A percentile compares a stretch with the other conserved stretches of the same genome.
Evolutionary conservation across 306 rosid species (phyloP).

Genomic region (Cicer judaicum): DNA sequence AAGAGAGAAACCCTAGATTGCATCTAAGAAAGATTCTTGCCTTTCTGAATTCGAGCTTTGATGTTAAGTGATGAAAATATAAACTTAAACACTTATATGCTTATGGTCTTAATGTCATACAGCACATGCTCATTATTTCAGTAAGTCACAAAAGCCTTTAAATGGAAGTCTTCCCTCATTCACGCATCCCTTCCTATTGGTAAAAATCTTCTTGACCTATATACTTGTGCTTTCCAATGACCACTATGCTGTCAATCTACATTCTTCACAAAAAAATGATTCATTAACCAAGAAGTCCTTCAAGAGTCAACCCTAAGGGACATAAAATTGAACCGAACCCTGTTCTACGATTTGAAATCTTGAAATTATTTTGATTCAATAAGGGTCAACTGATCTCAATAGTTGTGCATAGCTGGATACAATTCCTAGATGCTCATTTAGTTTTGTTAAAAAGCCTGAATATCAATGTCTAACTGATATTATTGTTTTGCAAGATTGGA

Average conservation of each 20-base stretch:
- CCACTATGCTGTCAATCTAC: neutral
- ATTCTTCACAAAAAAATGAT: neutral
- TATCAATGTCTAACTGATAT: neutral
- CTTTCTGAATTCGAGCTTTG: neutral
- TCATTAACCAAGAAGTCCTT: neutral
- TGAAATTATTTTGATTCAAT: no score
- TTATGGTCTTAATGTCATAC: no score
- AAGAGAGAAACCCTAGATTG: neutral
- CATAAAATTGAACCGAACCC: no score
- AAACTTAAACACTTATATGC: neutral
- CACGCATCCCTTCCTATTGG: neutral
- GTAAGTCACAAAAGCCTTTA: neutral
- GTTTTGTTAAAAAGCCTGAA: neutral
- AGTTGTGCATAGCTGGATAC: no score
- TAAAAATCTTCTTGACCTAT: neutral
- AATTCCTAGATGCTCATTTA: neutral
- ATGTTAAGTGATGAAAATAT: neutral
- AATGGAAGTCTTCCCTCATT: neutral
- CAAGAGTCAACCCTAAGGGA: no score
- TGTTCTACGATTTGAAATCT: no score
- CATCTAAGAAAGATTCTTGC: neutral
- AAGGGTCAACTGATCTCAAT: no score
- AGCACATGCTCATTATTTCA: neutral
- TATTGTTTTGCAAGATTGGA: no score
- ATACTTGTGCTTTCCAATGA: neutral